Conservation (phyloP, 2,329 filamentous ascomycete species). For the Ceratocystiopsis sp. region DNA sequence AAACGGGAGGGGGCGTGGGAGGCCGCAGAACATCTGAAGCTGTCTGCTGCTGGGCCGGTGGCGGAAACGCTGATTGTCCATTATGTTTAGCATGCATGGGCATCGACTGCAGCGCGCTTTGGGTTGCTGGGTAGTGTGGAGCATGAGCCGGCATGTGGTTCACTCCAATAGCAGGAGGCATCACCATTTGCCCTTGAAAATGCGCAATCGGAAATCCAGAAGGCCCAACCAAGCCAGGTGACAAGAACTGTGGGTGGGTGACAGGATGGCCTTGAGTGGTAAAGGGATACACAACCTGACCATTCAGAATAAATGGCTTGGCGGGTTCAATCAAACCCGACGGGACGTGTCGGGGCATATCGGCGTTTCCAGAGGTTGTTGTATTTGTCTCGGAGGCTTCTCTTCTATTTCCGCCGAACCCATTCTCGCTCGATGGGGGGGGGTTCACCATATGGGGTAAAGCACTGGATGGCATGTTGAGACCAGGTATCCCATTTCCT, state of each 20-base stretch:
- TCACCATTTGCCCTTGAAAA: constrained; percentile 1
- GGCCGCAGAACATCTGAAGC: constrained; percentile 10
- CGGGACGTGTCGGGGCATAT: constrained; percentile 20
- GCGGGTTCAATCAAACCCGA: constrained; percentile 28
- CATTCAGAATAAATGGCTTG: constrained; percentile 25
- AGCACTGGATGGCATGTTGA: too few species aligned
- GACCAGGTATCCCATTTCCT: too few species aligned
- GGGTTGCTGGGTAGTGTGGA: constrained; percentile 2
- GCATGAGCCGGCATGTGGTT: constrained; percentile 5
- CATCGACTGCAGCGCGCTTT: not conserved
- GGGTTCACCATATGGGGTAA: too few species aligned
- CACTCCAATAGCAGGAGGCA: constrained; percentile 7
- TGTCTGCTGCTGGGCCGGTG: too few species aligned
- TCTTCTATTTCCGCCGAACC: constrained; percentile 10
- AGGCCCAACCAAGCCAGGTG: constrained; percentile 8
- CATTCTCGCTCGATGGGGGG: constrained; percentile 3
- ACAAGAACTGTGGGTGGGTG: constrained; percentile 3
- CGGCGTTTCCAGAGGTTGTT: constrained; percentile 12
- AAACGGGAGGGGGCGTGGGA: constrained; percentile 26
- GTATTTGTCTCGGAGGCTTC: constrained; percentile 6
- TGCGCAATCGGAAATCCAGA: constrained; percentile 10
- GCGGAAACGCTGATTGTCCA: too few species aligned
- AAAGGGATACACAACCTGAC: constrained; percentile 18
- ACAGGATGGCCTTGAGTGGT: constrained; percentile 1
- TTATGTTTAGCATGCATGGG: too few species aligned